Evolutionary conservation across 805 yeast species (phyloP), one percentile per base, ranked within the genome.

Genomic region (Naumovozyma baii): DNA sequence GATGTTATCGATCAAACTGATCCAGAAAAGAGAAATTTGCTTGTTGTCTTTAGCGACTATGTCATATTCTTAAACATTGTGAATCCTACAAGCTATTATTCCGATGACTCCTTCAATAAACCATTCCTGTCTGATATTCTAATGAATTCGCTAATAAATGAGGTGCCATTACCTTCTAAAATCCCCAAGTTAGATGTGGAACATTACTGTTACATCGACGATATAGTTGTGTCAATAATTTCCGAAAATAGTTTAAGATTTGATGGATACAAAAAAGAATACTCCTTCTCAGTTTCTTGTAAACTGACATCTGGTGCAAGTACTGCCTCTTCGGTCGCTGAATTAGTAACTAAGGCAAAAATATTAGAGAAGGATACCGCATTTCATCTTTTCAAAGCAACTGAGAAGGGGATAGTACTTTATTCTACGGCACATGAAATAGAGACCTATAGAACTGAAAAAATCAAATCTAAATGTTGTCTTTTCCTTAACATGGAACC

Each of bases 121-220:
- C 83, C 92, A 2, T 69, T 80, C 2, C 67, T 83, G 12, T 72
- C 95, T 0, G 95, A 87, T 57, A 70, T 85, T 35, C 63, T 90
- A 43, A 85, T 88, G 94, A 94, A 88, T 52, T 85, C 96, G 0
- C 67, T 90, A 54, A 76, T 83, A 22, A 90, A 90, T 55, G 94
- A 85, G 51, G 80, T 79, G 18, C 92, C 95, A 0, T 68, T 90
- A 32, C 64, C 66, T 62, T 72, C 42, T 47, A 67, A 73, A 31
- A 62, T 87, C 14, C 96, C 96, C 0, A 65, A 67, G 19, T 67
- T 90, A 67, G 66, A 64, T 44, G 95, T 88, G 4, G 68, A 66
- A 10, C 69, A 73, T 3, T 85, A 92, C 83, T 71, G 80, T 19
- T 67, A 69, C 10, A 74, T 87, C 5, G 69, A 70, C 26, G 72